Evolutionary conservation across 2,329 filamentous ascomycete genomes (phyloP).

Genomic region (Ophiostoma australiae): DNA sequence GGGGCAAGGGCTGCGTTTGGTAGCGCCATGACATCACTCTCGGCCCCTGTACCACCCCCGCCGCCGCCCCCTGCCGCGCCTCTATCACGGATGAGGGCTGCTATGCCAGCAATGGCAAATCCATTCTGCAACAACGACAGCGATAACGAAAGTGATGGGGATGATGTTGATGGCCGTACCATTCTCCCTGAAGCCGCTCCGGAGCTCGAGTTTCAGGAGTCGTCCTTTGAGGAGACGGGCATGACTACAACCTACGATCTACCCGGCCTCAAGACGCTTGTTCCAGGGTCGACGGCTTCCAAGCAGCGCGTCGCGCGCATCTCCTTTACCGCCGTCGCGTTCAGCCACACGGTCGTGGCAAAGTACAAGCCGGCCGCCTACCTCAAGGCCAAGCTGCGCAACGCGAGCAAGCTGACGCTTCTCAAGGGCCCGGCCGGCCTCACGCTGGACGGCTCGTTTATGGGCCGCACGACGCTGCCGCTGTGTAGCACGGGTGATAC

Average conservation of each 20-base stretch:
- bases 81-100: neutral
- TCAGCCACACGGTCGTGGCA: conserved; percentile 55
- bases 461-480: conserved; percentile 53
- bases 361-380: conserved; percentile 58
- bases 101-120: neutral
- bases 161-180: conserved; percentile 12
- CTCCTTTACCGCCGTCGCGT: conserved; percentile 43
- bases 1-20: neutral
- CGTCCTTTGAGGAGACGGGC: conserved; percentile 53
- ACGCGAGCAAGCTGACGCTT: conserved; percentile 52
- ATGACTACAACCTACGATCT: conserved; percentile 59
- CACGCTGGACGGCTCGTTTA: conserved; percentile 59
- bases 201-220: conserved; percentile 46
- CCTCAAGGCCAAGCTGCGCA: conserved; percentile 53
- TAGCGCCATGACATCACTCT: neutral
- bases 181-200: conserved; percentile 26
- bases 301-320: conserved; percentile 58
- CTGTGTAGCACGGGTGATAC: conserved; percentile 51
- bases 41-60: neutral
- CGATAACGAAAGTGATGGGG: neutral
- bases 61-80: neutral
- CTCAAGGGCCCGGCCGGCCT: conserved; percentile 52
- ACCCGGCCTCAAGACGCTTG: conserved; percentile 52
- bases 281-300: conserved; percentile 45
- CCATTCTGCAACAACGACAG: too few relatives aligned